Evolutionary conservation across 495 filamentous ascomycete species (phyloP).

Genomic region (Tuber calosporum): DNA sequence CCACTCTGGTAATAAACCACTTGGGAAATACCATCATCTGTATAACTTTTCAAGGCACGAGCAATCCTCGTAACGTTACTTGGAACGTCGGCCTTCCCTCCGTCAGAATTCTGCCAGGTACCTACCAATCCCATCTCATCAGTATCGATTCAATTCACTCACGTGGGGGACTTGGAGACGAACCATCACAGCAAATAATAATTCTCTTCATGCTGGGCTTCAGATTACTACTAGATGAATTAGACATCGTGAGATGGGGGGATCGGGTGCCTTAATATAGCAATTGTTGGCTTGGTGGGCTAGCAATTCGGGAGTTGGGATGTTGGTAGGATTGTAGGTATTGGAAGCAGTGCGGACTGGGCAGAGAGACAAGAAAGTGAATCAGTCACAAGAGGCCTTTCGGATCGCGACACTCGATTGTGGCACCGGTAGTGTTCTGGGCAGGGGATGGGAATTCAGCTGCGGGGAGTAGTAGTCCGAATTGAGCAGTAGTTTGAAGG

Average conservation of each 20-base stretch:
- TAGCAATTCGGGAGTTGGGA: background rate
- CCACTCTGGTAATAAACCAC: constrained; percentile 52
- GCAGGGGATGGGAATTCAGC: background rate
- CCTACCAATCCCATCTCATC: constrained; percentile 11
- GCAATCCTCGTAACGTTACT: constrained; percentile 52
- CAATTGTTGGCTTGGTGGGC: background rate
- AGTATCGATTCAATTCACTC: background rate
- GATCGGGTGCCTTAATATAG: background rate
- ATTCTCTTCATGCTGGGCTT: constrained; percentile 42
- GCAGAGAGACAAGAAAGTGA: background rate
- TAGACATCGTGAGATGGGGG: background rate
- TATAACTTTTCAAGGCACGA: constrained; percentile 43
- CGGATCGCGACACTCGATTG: background rate
- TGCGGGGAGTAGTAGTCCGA: background rate
- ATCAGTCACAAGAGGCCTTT: background rate
- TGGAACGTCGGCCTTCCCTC: constrained; percentile 38
- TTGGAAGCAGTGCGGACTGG: background rate
- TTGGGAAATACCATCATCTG: constrained; percentile 43
- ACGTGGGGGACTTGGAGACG: constrained; percentile 5
- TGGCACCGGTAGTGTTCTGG: background rate
- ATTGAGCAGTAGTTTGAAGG: background rate
- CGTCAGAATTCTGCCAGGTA: constrained; percentile 48
- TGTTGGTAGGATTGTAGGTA: background rate
- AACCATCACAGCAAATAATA: constrained; percentile 49
- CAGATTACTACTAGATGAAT: constrained; percentile 13